Conservation (phyloP, 2,329 filamentous ascomycete species). For the Microcyclospora pomicola region DNA sequence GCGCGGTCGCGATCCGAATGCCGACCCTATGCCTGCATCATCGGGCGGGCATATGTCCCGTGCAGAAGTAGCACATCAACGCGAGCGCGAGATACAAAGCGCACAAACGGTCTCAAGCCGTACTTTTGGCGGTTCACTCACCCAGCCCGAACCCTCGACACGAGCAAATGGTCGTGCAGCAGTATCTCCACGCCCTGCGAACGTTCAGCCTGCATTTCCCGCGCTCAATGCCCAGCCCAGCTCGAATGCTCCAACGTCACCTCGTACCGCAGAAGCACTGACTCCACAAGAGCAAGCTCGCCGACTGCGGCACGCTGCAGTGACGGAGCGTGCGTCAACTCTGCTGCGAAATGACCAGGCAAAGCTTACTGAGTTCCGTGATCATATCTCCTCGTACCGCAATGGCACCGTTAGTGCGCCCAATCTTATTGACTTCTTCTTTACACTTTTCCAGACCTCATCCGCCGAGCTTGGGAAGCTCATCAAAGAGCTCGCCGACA, state of each 20-base stretch:
- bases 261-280: slow-evolving; percentile 27
- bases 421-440: slow-evolving; percentile 75
- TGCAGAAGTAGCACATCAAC: slow-evolving; percentile 81
- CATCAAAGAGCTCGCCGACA: slow-evolving; percentile 78
- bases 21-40: slow-evolving; percentile 61
- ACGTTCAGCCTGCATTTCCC: slow-evolving; percentile 18
- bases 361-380: slow-evolving; percentile 67
- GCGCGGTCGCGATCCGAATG: slow-evolving; percentile 74
- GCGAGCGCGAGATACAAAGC: slow-evolving; percentile 81
- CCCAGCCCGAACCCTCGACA: slow-evolving; percentile 27
- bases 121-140: slow-evolving; percentile 75
- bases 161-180: slow-evolving; percentile 12
- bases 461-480: slow-evolving; percentile 75
- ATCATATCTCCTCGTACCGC: slow-evolving; percentile 65
- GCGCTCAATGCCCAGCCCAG: slow-evolving; percentile 23
- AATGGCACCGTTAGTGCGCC: slow-evolving; percentile 54
- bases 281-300: slow-evolving; percentile 71
- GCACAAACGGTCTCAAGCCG: slow-evolving; percentile 67
- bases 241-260: slow-evolving; percentile 18
- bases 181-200: slow-evolving; percentile 21
- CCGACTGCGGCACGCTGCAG: slow-evolving; percentile 63
- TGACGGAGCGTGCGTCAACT: slow-evolving; percentile 71
- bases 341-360: slow-evolving; percentile 62
- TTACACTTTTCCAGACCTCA: slow-evolving; percentile 68
- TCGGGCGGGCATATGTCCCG: slow-evolving; percentile 68